Percentiles rank a stretch among this genome's conserved stretches.
These are phyloP conservation scores for Metarhizium humberi DNA, from an alignment of 2,329 filamentous ascomycete species.

Conservation along the genomic window DNA sequence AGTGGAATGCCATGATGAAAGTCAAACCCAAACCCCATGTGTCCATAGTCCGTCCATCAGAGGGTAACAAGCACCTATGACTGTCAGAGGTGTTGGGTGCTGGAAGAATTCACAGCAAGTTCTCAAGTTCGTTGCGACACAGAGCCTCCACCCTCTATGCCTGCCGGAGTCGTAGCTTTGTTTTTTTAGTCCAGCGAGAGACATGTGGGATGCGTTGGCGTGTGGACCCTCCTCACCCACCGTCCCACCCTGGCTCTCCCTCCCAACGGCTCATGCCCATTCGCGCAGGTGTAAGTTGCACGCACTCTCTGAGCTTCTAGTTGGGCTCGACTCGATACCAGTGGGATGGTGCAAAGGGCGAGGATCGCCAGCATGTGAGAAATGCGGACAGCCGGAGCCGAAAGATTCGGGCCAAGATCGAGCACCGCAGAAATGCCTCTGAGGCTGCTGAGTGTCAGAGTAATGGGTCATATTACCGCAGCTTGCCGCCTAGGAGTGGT, in stretches of 20 bases:
- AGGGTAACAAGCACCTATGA: neutral
- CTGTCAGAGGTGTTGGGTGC: neutral
- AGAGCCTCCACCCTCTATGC: neutral
- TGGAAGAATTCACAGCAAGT: neutral
- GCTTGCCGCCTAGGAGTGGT: neutral
- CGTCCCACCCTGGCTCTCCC: too few species aligned
- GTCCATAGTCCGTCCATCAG: neutral
- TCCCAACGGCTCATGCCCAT: neutral
- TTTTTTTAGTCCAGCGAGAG: neutral
- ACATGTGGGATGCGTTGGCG: neutral
- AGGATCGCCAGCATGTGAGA: neutral
- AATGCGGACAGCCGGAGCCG: neutral
- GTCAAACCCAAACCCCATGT: neutral
- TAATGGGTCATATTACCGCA: neutral
- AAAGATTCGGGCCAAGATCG: neutral
- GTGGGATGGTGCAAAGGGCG: neutral
- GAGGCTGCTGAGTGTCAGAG: neutral
- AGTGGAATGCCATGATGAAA: neutral
- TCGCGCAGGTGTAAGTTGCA: neutral
- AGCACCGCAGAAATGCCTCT: neutral
- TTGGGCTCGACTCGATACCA: neutral
- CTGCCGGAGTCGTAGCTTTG: neutral
- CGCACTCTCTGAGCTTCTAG: neutral
- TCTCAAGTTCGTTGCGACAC: too few species aligned
- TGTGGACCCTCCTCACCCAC: too few species aligned